These are phyloP conservation scores for Astrephomene gubernaculifera DNA, from an alignment of 139 green algal genomes.

Conservation along the genomic window DNA sequence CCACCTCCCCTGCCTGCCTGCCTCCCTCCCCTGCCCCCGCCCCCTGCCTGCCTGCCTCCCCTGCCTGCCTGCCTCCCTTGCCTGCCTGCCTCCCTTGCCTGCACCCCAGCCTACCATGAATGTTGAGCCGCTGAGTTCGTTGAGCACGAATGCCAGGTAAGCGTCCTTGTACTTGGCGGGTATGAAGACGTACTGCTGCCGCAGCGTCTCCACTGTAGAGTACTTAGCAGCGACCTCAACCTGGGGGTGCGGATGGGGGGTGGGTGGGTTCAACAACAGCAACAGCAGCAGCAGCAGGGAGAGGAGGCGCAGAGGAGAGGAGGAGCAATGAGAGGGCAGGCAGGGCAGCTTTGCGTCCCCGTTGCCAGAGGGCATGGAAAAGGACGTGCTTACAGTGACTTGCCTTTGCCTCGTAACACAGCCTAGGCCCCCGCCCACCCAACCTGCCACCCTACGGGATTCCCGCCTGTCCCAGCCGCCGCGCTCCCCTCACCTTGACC, in stretches of 20 bases:
- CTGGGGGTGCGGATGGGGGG: too few species aligned
- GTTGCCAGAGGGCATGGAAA: too few species aligned
- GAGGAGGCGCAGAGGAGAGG: too few species aligned
- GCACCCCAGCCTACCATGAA: slow-evolving; percentile 71
- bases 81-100: neutral
- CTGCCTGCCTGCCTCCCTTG: neutral
- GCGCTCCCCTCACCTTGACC: slow-evolving; percentile 96
- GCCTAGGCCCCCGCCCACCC: too few species aligned
- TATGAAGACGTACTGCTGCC: slow-evolving; percentile 98
- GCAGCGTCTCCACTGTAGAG: slow-evolving; percentile 95
- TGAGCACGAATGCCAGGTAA: slow-evolving; percentile 93
- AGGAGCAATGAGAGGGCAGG: too few species aligned
- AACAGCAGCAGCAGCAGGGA: too few species aligned
- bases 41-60: neutral
- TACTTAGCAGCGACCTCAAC: slow-evolving; percentile 98
- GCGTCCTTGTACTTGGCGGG: slow-evolving; percentile 99
- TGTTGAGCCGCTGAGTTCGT: slow-evolving; percentile 82
- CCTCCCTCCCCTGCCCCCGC: neutral
- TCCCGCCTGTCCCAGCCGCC: too few species aligned
- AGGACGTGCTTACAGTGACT: too few species aligned
- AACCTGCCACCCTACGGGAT: too few species aligned
- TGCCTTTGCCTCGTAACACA: too few species aligned
- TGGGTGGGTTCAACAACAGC: too few species aligned
- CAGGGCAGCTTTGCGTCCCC: too few species aligned
- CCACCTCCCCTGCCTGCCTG: neutral